Conservation (phyloP, 352 stramenopile species). For the Plasmopara viticola region DNA sequence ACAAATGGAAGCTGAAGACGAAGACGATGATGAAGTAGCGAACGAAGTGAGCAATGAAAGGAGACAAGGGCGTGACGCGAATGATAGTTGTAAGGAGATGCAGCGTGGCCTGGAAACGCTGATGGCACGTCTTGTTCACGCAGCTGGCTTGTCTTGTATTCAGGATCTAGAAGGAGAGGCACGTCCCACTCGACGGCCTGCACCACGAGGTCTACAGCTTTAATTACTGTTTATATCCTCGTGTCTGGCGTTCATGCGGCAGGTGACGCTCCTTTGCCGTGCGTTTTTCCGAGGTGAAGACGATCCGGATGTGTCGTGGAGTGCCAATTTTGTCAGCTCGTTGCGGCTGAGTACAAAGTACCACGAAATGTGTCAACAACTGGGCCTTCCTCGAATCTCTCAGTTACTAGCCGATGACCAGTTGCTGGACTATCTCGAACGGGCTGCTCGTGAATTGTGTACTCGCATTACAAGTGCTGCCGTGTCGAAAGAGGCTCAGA, state of each 20-base stretch:
- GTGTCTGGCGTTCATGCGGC: constrained; percentile 63
- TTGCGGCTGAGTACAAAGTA: constrained; percentile 71
- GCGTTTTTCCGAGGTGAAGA: constrained; percentile 76
- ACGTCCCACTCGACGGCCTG: constrained; percentile 2
- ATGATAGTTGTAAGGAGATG: constrained; percentile 22
- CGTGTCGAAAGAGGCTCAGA: constrained; percentile 40
- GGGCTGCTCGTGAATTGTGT: constrained; percentile 47
- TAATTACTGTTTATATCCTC: constrained; percentile 71
- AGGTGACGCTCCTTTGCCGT: constrained; percentile 69
- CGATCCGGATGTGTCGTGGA: constrained; percentile 67
- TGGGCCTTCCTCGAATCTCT: constrained; percentile 53
- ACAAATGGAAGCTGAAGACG: constrained; percentile 48
- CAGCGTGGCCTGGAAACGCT: constrained; percentile 41
- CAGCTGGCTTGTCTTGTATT: constrained; percentile 37
- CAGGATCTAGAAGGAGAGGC: not conserved
- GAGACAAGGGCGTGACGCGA: constrained; percentile 6
- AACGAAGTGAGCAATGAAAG: constrained; percentile 21
- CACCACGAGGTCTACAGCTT: constrained; percentile 46
- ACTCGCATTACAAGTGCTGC: constrained; percentile 34
- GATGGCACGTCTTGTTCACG: constrained; percentile 40
- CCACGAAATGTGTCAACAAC: constrained; percentile 66
- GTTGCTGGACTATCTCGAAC: constrained; percentile 49
- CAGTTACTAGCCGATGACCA: constrained; percentile 45
- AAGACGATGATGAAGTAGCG: constrained; percentile 49
- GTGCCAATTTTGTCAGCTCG: constrained; percentile 74